Evolutionary conservation across 2,329 filamentous ascomycete genomes (phyloP), one percentile per base, ranked within the genome.

Genomic region (Colletotrichum gigasporum): DNA sequence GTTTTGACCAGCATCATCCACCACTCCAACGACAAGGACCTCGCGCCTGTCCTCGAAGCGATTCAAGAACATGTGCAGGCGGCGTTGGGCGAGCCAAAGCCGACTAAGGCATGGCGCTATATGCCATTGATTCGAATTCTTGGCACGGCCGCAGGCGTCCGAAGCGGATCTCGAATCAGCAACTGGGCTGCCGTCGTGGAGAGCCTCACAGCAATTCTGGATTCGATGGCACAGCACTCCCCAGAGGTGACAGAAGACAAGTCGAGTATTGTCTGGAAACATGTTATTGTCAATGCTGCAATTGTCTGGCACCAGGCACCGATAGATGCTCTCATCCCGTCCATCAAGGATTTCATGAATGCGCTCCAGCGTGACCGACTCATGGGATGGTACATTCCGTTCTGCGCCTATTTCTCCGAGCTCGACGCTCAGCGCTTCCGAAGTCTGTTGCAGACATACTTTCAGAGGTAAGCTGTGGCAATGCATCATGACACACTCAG

Each of bases 1-100:
- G 86, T 95, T 24, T 75, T 97, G 35, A 92, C 91, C 5, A 94
- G 91, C 70, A 80, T 93, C 28, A 89, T 97, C 52, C 96, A 99
- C 74, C 91, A 96, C 73, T 91, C 92, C 1, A 91, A 87, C 53
- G 76, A 84, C 1, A 90, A 92, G 28, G 93, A 90, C 0, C 95
- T 97, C 73, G 80, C 82, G 51, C 86, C 90, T 3, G 79, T 97
- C 1, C 78, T 91, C 14, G 84, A 89, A 6, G 81, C 87, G 2
- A 80, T 96, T 4, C 74, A 88, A 34, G 83, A 87, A 20, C 81
- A 83, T 51, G 77, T 80, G 3, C 70, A 75, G 39, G 67, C 76
- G 1, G 75, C 76, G 2, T 76, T 80, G 34, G 69, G 74, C 2
- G 79, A 80, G 37, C 71, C 83, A 12, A 71, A 78, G 10, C 71